These are phyloP conservation scores for Diversispora epigaea DNA, from an alignment of 192 early-diverging fungal species.

Conservation along the genomic window DNA sequence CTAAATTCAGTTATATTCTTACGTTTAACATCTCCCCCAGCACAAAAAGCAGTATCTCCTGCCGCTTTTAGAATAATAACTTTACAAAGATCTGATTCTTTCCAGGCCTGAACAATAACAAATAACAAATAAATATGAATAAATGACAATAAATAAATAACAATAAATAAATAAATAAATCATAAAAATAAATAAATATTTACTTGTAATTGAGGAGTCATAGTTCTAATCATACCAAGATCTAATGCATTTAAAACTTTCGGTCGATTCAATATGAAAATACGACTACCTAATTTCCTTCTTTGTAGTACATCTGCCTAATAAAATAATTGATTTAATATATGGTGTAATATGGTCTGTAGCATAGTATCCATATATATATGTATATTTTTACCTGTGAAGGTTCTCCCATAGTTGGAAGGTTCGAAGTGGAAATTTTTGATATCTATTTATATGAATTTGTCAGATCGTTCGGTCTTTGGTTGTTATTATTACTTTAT, in stretches of 20 bases:
- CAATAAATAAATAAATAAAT: background rate
- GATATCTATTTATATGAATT: background rate
- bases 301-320: slow-evolving; percentile 54
- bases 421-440: background rate
- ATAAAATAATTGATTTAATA: background rate
- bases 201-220: slow-evolving; percentile 78
- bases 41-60: slow-evolving; percentile 82
- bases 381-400: background rate
- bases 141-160: background rate
- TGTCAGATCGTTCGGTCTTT: no score
- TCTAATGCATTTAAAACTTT: slow-evolving; percentile 84
- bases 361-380: no score
- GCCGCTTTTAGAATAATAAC: slow-evolving; percentile 80
- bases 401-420: background rate
- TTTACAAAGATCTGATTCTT: slow-evolving; percentile 82
- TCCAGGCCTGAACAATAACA: slow-evolving; percentile 64
- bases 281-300: slow-evolving; percentile 54
- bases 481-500: no score
- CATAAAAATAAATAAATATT: background rate
- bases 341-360: background rate
- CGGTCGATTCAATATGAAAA: slow-evolving; percentile 77
- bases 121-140: slow-evolving; percentile 5
- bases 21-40: slow-evolving; percentile 80
- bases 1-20: slow-evolving; percentile 28
- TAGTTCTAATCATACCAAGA: slow-evolving; percentile 78